These are phyloP conservation scores for Zizania palustris DNA, from an alignment of 202 grass and related monocot species.

Conservation along the genomic window DNA sequence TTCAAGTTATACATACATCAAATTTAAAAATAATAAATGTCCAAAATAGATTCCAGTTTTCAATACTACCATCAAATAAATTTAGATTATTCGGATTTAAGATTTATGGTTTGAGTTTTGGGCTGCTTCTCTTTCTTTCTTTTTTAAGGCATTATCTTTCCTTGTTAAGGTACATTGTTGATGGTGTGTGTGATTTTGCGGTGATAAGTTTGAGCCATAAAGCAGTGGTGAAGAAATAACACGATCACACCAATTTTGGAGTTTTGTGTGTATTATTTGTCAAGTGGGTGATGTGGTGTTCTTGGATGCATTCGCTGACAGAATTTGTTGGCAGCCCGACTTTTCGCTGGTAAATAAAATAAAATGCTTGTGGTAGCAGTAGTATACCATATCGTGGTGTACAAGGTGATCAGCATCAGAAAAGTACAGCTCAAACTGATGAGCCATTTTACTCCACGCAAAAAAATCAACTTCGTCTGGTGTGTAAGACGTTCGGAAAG, in stretches of 20 bases:
- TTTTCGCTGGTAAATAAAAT: neutral
- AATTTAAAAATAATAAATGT: too few species aligned
- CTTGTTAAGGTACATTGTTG: neutral
- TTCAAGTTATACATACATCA: too few species aligned
- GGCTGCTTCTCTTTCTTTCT: too few species aligned
- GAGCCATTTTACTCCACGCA: neutral
- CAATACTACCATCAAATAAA: too few species aligned
- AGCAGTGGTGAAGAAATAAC: neutral
- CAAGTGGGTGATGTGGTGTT: neutral
- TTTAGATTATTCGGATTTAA: too few species aligned
- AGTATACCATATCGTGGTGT: neutral
- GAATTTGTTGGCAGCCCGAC: neutral
- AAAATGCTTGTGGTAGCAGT: neutral
- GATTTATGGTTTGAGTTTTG: too few species aligned
- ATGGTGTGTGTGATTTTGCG: neutral
- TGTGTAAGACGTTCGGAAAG: too few species aligned
- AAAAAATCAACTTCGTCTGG: too few species aligned
- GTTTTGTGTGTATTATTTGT: neutral
- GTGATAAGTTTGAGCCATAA: neutral
- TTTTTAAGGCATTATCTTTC: too few species aligned
- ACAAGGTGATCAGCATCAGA: neutral
- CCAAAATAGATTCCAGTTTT: too few species aligned
- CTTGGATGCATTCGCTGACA: conserved; percentile 7
- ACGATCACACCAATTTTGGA: neutral
- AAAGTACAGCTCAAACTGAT: neutral